These are phyloP conservation scores for Salicornia ramosissima DNA, from an alignment of 148 eudicot genomes.

Conservation along the genomic window DNA sequence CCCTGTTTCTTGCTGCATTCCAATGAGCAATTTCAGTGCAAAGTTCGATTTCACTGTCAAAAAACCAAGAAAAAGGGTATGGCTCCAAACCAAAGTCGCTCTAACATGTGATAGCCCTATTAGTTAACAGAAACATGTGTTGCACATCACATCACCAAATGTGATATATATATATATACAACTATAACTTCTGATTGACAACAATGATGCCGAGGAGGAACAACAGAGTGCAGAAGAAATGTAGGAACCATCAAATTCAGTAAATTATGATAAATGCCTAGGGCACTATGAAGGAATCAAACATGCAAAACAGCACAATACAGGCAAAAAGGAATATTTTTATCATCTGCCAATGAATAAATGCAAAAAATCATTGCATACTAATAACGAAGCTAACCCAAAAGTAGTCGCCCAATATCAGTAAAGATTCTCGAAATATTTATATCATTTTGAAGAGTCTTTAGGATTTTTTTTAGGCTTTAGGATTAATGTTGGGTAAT, in stretches of 20 bases:
- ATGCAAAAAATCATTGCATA: not conserved
- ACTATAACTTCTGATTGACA: too few relatives aligned
- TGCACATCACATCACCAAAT: too few relatives aligned
- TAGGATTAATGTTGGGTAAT: too few relatives aligned
- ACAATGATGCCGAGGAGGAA: too few relatives aligned
- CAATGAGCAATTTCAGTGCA: slow-evolving; percentile 3
- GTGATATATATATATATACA: too few relatives aligned
- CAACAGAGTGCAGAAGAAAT: not conserved
- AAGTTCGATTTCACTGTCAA: not conserved
- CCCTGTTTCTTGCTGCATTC: slow-evolving; percentile 41
- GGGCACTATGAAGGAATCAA: not conserved
- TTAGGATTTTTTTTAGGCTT: too few relatives aligned
- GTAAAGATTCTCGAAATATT: too few relatives aligned
- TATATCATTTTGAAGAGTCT: too few relatives aligned
- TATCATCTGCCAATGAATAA: not conserved
- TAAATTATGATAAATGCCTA: not conserved
- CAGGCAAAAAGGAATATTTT: too few relatives aligned
- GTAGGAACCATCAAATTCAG: not conserved
- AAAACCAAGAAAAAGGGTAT: not conserved
- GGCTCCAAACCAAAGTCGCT: not conserved
- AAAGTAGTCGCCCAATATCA: too few relatives aligned
- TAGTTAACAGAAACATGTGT: not conserved
- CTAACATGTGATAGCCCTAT: not conserved
- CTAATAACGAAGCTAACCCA: too few relatives aligned
- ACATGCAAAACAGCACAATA: not conserved